Base-by-base conservation (phyloP, 305 asterid genomes). In the Fraxinus platypoda region DNA sequence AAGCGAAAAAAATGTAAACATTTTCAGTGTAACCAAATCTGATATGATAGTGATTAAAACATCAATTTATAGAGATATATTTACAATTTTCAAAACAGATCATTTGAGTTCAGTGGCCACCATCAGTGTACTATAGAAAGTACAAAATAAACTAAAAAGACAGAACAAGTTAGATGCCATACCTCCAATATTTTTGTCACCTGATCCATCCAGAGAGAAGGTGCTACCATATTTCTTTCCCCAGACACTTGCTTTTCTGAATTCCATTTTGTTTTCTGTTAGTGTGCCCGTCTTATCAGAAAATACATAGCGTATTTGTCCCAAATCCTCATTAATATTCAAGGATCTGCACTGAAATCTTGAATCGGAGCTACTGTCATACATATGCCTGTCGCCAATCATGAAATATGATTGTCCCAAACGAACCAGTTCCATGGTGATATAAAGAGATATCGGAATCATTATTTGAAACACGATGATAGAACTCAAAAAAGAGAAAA, bases 251-350 rank as follows among this genome's bases (percentile, higher is more conserved):
- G 98, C 97, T 85, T 91, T 89, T 90, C 90, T 89, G 85, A 97
- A 97, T 86, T 93, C 99, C 99, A 97, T 97, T 92, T 94, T 94
- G 90, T 97, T 97, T 88, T 97, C 99, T 54, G 99, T 94, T 52
- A 96, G 91, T 15, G 99, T 96, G 83, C 98, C 99, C 0, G 99
- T 96, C 90, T 96, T 94, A 87, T 96, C 99, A 35, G 98, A 93
- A 83, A 94, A 94, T 70, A 94, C 91, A 86, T 94, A 96, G 3
- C 98, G 91, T 81, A 96, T 94, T 83, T 94, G 99, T 26, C 99
- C 99, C 92, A 96, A 90, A 84, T 96, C 99, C 90, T 96, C 99
- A 83, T 96, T 96, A 81, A 96, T 96, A 89, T 94, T 96, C 92
- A 94, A 87, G 82, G 99, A 93, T 88, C 99, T 94, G 89, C 98